Conservation (phyloP, 176 grass and related monocot genomes). For the Oryza coarctata region DNA sequence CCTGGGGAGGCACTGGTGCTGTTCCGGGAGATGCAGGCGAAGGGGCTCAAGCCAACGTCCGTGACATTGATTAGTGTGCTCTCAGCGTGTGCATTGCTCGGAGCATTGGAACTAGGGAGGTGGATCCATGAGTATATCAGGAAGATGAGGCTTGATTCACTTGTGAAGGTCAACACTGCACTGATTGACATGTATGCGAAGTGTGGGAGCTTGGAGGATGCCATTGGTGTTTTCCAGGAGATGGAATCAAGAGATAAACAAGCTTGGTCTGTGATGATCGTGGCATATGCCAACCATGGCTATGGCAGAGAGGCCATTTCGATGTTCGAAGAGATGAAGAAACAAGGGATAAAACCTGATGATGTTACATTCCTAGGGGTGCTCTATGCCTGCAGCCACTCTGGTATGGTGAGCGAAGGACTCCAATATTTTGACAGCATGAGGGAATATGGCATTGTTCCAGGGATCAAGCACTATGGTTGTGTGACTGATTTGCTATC, state of each 20-base stretch:
- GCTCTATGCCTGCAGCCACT: conserved; percentile 73
- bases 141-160: conserved; percentile 52
- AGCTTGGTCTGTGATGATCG: conserved; percentile 77
- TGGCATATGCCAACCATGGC: conserved; percentile 57
- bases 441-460: conserved; percentile 44
- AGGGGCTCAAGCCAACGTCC: conserved; percentile 50
- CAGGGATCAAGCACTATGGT: conserved; percentile 72
- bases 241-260: conserved; percentile 64
- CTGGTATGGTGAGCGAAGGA: conserved; percentile 65
- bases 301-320: conserved; percentile 54
- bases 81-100: conserved; percentile 46
- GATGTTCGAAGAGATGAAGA: conserved; percentile 62
- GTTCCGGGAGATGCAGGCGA: conserved; percentile 67
- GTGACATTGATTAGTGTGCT: conserved; percentile 59
- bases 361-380: conserved; percentile 59
- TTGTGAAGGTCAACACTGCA: conserved; percentile 61
- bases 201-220: conserved; percentile 77
- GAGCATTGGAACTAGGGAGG: conserved; percentile 58
- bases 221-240: conserved; percentile 48
- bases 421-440: conserved; percentile 62
- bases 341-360: conserved; percentile 59
- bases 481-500: conserved; percentile 73
- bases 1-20: conserved; percentile 63
- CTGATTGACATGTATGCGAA: conserved; percentile 82
- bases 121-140: conserved; percentile 68